A percentile compares a stretch with the other conserved stretches of the same genome.
These are phyloP conservation scores for Neoboletus brunneissimus DNA, from an alignment of 768 basidiomycete genomes.

Conservation along the genomic window DNA sequence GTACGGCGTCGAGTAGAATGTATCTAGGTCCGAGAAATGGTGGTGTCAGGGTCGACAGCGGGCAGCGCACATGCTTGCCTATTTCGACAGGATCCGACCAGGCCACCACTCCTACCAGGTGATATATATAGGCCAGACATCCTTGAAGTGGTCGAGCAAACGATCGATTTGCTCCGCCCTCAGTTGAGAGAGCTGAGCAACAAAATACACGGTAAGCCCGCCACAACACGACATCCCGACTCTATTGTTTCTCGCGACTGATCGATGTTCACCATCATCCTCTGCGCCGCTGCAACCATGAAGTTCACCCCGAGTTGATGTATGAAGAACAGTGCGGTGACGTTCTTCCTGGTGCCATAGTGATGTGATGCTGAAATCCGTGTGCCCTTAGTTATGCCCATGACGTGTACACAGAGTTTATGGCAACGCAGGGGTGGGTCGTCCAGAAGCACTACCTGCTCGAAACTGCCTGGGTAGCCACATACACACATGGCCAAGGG, in stretches of 20 bases:
- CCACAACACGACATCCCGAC: neutral
- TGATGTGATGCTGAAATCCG: neutral
- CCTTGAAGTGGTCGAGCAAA: constrained; percentile 54
- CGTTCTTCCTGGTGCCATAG: neutral
- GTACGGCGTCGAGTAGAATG: too few species aligned
- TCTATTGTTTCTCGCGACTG: neutral
- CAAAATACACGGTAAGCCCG: constrained; percentile 63
- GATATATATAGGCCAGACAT: constrained; percentile 57
- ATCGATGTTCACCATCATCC: neutral
- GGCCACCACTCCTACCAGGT: constrained; percentile 26
- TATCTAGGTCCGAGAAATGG: too few species aligned
- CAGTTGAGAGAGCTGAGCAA: constrained; percentile 64
- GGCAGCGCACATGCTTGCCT: too few species aligned
- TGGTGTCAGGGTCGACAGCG: too few species aligned
- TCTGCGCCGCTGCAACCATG: neutral
- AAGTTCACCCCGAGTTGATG: constrained; percentile 70
- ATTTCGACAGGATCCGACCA: constrained; percentile 30
- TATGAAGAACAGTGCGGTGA: constrained; percentile 61
- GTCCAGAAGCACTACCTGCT: constrained; percentile 62
- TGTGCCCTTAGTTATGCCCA: constrained; percentile 56
- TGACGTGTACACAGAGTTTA: constrained; percentile 63
- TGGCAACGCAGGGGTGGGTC: constrained; percentile 62
- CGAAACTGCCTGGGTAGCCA: constrained; percentile 78
- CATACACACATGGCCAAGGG: constrained; percentile 59
- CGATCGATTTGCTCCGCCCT: constrained; percentile 49